Conservation (phyloP, 352 stramenopile genomes). For the Peronospora belbahrii region DNA sequence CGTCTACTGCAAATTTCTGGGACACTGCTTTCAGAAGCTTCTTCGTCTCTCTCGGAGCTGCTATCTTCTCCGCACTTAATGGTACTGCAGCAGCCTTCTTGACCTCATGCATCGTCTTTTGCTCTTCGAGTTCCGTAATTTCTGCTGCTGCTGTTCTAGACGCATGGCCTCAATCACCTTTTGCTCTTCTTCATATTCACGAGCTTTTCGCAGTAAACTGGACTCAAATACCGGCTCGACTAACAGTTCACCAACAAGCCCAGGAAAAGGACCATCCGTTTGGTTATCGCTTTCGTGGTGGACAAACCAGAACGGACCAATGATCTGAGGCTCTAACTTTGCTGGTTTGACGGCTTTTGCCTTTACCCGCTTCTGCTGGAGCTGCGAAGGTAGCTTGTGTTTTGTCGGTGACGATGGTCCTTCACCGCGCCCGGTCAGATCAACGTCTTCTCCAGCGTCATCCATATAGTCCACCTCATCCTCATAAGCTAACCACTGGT, state of each 20-base stretch:
- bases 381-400: conserved; percentile 47
- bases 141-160: conserved; percentile 23
- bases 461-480: conserved; percentile 85
- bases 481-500: conserved; percentile 82
- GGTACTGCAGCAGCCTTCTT: conserved; percentile 3
- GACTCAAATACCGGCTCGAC: conserved; percentile 38
- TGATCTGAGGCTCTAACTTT: conserved; percentile 56
- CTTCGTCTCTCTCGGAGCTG: background rate
- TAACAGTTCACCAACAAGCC: conserved; percentile 23
- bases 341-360: conserved; percentile 56
- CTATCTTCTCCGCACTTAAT: background rate
- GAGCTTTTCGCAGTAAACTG: conserved; percentile 35
- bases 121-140: conserved; percentile 9
- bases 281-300: background rate
- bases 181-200: conserved; percentile 37
- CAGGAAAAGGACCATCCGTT: conserved; percentile 15
- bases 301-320: conserved; percentile 42
- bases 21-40: conserved; percentile 5
- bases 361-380: conserved; percentile 41
- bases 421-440: conserved; percentile 12
- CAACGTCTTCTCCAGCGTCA: conserved; percentile 25
- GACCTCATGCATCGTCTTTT: conserved; percentile 9
- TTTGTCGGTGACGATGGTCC: conserved; percentile 27
- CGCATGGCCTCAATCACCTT: conserved; percentile 20
- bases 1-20: too few species aligned